phyloP scores from a whole-genome alignment of 495 filamentous ascomycete genomes.

The Lasiosphaeris hirsuta region DNA sequence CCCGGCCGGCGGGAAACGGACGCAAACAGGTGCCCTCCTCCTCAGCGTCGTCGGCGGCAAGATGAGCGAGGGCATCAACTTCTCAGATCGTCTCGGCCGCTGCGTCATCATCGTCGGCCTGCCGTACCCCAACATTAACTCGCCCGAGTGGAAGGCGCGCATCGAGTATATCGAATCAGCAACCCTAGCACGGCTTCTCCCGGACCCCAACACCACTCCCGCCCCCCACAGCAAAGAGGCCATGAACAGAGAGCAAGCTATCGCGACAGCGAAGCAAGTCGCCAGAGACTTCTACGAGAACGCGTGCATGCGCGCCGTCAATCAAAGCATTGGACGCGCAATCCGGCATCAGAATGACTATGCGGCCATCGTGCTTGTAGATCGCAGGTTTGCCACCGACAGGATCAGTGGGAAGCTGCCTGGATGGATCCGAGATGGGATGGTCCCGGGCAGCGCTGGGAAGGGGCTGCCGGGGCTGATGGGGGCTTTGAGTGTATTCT shows the following conservation, averaged over 20 bases:
- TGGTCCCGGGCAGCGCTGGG: constrained; percentile 45
- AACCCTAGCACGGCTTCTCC: constrained; percentile 45
- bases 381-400: constrained; percentile 66
- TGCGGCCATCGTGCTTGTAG: constrained; percentile 82
- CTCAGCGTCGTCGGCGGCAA: constrained; percentile 95
- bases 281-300: constrained; percentile 89
- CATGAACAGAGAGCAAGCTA: constrained; percentile 18
- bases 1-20: neutral
- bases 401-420: constrained; percentile 78
- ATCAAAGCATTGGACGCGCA: constrained; percentile 91
- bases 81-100: constrained; percentile 85
- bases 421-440: constrained; percentile 73
- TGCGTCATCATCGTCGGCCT: constrained; percentile 86
- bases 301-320: constrained; percentile 92
- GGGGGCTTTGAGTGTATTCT: constrained; percentile 55
- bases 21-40: constrained; percentile 62
- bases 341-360: constrained; percentile 88
- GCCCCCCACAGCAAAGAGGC: neutral
- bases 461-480: constrained; percentile 53
- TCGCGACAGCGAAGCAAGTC: constrained; percentile 56
- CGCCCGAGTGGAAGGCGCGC: constrained; percentile 88
- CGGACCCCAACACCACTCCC: neutral
- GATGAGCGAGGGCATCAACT: constrained; percentile 96
- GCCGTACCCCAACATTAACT: constrained; percentile 88
- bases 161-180: constrained; percentile 77